A percentile compares a stretch with the other conserved stretches of the same genome.
Evolutionary conservation across 2,329 filamentous ascomycete species (phyloP).

Genomic region (Parasarocladium wereldwijsianum): DNA sequence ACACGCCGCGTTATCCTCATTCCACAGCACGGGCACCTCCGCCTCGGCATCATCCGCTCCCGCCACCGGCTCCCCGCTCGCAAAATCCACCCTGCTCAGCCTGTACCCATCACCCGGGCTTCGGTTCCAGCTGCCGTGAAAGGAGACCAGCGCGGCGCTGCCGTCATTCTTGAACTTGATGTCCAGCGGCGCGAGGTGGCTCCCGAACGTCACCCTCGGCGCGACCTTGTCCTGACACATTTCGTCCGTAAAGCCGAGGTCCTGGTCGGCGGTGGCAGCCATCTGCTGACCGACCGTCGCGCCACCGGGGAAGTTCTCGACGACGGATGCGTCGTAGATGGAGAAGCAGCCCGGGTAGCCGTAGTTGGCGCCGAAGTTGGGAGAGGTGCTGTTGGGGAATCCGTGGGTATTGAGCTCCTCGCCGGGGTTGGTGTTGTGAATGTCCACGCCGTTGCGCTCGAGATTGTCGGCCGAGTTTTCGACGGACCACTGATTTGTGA

Average conservation of each 20-base stretch:
- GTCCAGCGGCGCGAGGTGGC: slow-evolving; percentile 51
- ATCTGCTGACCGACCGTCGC: slow-evolving; percentile 11
- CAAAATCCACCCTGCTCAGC: slow-evolving; percentile 21
- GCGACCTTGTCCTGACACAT: slow-evolving; percentile 10
- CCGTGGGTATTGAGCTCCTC: slow-evolving; percentile 62
- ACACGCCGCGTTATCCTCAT: slow-evolving; percentile 28
- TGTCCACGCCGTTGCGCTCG: slow-evolving; percentile 33
- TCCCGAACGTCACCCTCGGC: slow-evolving; percentile 12
- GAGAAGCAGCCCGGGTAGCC: slow-evolving; percentile 51
- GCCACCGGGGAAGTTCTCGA: slow-evolving; percentile 18
- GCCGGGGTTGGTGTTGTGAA: slow-evolving; percentile 53
- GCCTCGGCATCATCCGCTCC: slow-evolving; percentile 22
- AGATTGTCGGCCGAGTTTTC: slow-evolving; percentile 55
- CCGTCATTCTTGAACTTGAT: slow-evolving; percentile 43
- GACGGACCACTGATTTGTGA: slow-evolving; percentile 29
- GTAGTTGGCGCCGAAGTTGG: slow-evolving; percentile 30
- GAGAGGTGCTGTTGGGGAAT: slow-evolving; percentile 22
- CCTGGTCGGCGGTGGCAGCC: slow-evolving; percentile 10
- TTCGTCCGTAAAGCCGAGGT: slow-evolving; percentile 9
- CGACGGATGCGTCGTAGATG: slow-evolving; percentile 29
- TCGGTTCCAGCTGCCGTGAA: slow-evolving; percentile 45
- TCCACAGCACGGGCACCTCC: slow-evolving; percentile 32
- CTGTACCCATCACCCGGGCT: slow-evolving; percentile 21
- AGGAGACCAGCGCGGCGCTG: slow-evolving; percentile 42
- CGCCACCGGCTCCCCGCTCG: slow-evolving; percentile 18